Evolutionary conservation across 768 basidiomycete genomes (phyloP).

Genomic region (Calvatia gigantea): DNA sequence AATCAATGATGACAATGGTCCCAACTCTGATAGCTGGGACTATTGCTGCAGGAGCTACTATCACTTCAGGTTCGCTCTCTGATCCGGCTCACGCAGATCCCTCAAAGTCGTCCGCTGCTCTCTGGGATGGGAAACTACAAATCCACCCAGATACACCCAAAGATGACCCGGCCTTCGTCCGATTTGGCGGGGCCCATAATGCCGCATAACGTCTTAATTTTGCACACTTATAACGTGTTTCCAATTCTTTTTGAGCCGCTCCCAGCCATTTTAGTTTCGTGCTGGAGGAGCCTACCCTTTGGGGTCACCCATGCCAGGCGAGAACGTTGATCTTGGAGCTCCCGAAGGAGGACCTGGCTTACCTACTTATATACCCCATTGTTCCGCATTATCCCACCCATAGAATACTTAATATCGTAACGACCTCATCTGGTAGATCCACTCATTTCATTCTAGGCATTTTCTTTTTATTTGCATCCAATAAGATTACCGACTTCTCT

Average conservation of each 20-base stretch:
- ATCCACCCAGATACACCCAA: slow-evolving; percentile 81
- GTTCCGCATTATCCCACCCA: too few species aligned
- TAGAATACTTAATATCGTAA: too few species aligned
- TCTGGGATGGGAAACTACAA: slow-evolving; percentile 84
- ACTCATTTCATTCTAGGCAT: neutral
- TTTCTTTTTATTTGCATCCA: neutral
- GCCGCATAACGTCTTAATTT: neutral
- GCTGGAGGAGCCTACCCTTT: too few species aligned
- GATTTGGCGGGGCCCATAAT: slow-evolving; percentile 1
- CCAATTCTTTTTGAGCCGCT: neutral
- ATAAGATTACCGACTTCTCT: too few species aligned
- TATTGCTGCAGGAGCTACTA: slow-evolving; percentile 63
- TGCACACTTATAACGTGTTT: neutral
- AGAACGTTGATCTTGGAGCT: too few species aligned
- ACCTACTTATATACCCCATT: too few species aligned
- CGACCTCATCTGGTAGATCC: too few species aligned
- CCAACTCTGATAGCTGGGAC: slow-evolving; percentile 42
- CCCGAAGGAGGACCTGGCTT: neutral
- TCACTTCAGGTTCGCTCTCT: slow-evolving; percentile 53
- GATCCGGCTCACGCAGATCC: slow-evolving; percentile 78
- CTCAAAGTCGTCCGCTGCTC: slow-evolving; percentile 74
- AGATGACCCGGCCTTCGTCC: slow-evolving; percentile 52
- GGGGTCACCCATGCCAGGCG: too few species aligned
- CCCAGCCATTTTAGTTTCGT: neutral
- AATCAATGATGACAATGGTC: slow-evolving; percentile 47